Percentiles rank a stretch among this genome's conserved stretches.
Evolutionary conservation across 2,329 filamentous ascomycete species (phyloP).

Genomic region (Nemania bipapillata): DNA sequence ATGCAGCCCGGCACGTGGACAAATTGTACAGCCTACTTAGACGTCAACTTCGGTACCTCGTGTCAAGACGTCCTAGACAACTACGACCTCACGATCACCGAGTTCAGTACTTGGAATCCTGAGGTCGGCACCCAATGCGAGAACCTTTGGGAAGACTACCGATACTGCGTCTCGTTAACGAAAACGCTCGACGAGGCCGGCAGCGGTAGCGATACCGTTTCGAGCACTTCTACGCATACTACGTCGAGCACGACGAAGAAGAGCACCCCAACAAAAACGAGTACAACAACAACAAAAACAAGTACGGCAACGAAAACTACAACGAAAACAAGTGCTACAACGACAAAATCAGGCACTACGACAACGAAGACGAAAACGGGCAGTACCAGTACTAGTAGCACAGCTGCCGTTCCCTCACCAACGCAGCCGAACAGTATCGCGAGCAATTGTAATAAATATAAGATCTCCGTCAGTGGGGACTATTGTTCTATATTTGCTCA

Average conservation of each 20-base stretch:
- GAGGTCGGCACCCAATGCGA: slow-evolving; percentile 8
- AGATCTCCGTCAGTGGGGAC: slow-evolving; percentile 1
- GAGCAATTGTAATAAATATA: slow-evolving; percentile 8
- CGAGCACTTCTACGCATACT: no score
- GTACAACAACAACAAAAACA: no score
- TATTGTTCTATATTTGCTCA: slow-evolving; percentile 9
- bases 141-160: slow-evolving; percentile 2
- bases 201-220: background rate
- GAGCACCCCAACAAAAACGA: no score
- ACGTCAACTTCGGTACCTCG: background rate
- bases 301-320: background rate
- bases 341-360: no score
- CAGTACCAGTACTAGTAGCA: slow-evolving; percentile 1
- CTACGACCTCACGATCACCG: background rate
- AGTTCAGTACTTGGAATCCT: slow-evolving; percentile 16
- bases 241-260: background rate
- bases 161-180: background rate
- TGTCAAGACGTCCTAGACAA: background rate
- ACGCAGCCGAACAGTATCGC: slow-evolving; percentile 17
- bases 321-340: no score
- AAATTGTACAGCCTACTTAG: slow-evolving; percentile 9
- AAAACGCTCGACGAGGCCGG: slow-evolving; percentile 1
- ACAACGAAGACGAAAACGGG: background rate
- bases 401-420: background rate
- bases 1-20: background rate